Base-by-base conservation (phyloP, 2,329 filamentous ascomycete species). In the Hypoxylon sp. region DNA sequence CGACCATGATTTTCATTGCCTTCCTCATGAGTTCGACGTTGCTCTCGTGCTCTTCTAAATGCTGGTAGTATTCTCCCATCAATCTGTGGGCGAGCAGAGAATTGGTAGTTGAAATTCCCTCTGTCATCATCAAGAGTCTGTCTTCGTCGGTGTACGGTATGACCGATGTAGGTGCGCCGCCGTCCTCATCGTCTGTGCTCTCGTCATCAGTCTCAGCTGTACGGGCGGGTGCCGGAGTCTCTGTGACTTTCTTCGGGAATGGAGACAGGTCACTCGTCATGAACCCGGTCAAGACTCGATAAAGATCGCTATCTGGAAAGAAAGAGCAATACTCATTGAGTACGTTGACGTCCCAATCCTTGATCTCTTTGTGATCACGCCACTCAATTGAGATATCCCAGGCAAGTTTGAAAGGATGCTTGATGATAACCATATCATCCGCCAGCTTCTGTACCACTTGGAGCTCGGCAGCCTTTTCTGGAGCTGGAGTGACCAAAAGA, bases 361-460 rank as follows among this genome's bases (percentile, higher is more conserved):
- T 83, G 52, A 96, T 86, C 51, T 88, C 88, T 73, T 92, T 89
- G 46, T 89, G 83, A 78, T 98, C 94, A 72, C 92, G 88, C 92
- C 95, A 98, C 76, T 98, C 93, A 65, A 99, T 85, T 31, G 92
- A 87, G 67, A 98, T 91, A 74, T 93, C 91, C 97, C 97, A 99
- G 0, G 96, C 96, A 15, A 97, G 85, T 70, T 91, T 89, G 80
- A 91, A 97, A 0, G 93, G 93, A 74, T 98, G 94, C 74, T 95
- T 94, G 78, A 99, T 96, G 66, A 97, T 92, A 67, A 99, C 95
- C 92, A 99, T 97, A 68, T 95, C 96, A 69, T 91, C 89, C 0
- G 95, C 94, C 57, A 96, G 83, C 66, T 92, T 91, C 74, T 92
- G 81, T 0, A 97, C 91, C 70, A 92, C 90, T 37, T 89, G 83